phyloP scores from a whole-genome alignment of 2,329 filamentous ascomycete genomes.

The Cryphonectria nitschkei region DNA sequence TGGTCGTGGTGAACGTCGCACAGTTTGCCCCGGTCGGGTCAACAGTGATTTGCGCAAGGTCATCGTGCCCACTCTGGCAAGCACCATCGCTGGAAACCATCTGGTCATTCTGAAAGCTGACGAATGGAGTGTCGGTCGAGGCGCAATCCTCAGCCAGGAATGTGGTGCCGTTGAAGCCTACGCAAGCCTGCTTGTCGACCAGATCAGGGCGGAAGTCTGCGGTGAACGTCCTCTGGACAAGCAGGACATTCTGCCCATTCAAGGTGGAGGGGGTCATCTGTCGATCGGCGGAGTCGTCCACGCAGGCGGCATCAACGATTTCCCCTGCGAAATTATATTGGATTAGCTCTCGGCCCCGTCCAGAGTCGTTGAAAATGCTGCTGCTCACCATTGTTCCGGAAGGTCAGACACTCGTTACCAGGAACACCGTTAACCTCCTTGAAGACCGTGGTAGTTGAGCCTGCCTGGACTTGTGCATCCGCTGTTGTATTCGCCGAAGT shows the following conservation, averaged over 20 bases:
- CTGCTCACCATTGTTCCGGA: constrained; percentile 44
- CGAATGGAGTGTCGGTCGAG: constrained; percentile 32
- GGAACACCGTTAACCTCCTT: constrained; percentile 43
- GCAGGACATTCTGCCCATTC: constrained; percentile 38
- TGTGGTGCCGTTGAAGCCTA: constrained; percentile 45
- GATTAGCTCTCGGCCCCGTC: background rate
- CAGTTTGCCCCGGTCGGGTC: constrained; percentile 36
- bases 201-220: constrained; percentile 45
- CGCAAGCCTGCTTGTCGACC: constrained; percentile 42
- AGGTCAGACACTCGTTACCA: constrained; percentile 44
- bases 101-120: constrained; percentile 36
- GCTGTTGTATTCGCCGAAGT: constrained; percentile 12
- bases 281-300: constrained; percentile 42
- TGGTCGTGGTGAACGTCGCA: constrained; percentile 38
- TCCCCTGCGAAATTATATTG: constrained; percentile 36
- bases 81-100: constrained; percentile 38
- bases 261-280: constrained; percentile 44
- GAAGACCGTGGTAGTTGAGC: constrained; percentile 41
- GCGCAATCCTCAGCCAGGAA: constrained; percentile 44
- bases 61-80: constrained; percentile 42
- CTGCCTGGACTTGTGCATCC: constrained; percentile 12
- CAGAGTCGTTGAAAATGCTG: background rate
- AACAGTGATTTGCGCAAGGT: constrained; percentile 38
- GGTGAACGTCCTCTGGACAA: constrained; percentile 43
- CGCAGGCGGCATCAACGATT: constrained; percentile 47